These are phyloP conservation scores for Pyrenopolyporus hunteri DNA, from an alignment of 495 filamentous ascomycete genomes.

Conservation along the genomic window DNA sequence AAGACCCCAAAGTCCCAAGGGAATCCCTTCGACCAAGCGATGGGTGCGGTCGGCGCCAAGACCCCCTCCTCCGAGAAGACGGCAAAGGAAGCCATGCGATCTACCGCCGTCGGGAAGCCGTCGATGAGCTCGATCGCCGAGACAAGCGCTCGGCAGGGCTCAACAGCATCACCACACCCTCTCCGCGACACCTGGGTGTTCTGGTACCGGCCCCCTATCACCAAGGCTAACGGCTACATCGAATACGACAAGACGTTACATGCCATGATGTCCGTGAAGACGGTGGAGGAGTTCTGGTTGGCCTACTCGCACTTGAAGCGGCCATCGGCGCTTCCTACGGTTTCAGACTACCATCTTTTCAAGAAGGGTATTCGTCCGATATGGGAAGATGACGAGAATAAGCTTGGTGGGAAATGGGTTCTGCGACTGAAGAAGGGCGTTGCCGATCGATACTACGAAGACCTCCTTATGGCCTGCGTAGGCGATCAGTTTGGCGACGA, in stretches of 20 bases:
- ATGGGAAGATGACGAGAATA: slow-evolving; percentile 98
- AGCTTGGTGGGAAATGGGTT: slow-evolving; percentile 95
- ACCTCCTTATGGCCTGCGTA: slow-evolving; percentile 86
- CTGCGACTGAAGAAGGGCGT: slow-evolving; percentile 95
- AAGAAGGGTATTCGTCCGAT: slow-evolving; percentile 96
- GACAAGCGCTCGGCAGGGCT: slow-evolving; percentile 39
- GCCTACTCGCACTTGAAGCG: slow-evolving; percentile 90
- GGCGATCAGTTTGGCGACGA: slow-evolving; percentile 96
- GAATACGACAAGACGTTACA: slow-evolving; percentile 98
- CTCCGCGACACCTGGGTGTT: slow-evolving; percentile 93
- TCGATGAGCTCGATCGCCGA: slow-evolving; percentile 52
- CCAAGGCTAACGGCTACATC: slow-evolving; percentile 83
- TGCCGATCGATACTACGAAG: slow-evolving; percentile 96
- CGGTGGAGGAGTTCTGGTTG: slow-evolving; percentile 91
- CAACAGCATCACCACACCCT: slow-evolving; percentile 52
- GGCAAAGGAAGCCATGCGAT: slow-evolving; percentile 55
- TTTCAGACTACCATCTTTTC: slow-evolving; percentile 98
- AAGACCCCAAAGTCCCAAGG: slow-evolving; percentile 91
- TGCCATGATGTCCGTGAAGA: slow-evolving; percentile 78
- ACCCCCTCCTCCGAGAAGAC: slow-evolving; percentile 67
- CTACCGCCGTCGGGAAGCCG: slow-evolving; percentile 48
- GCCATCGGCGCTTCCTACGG: slow-evolving; percentile 83
- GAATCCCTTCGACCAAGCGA: slow-evolving; percentile 73
- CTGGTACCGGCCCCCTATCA: slow-evolving; percentile 93
- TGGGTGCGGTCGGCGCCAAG: slow-evolving; percentile 68